These are phyloP conservation scores for Aspergillus pseudoviridinutans DNA, from an alignment of 2,329 filamentous ascomycete species.

Conservation along the genomic window DNA sequence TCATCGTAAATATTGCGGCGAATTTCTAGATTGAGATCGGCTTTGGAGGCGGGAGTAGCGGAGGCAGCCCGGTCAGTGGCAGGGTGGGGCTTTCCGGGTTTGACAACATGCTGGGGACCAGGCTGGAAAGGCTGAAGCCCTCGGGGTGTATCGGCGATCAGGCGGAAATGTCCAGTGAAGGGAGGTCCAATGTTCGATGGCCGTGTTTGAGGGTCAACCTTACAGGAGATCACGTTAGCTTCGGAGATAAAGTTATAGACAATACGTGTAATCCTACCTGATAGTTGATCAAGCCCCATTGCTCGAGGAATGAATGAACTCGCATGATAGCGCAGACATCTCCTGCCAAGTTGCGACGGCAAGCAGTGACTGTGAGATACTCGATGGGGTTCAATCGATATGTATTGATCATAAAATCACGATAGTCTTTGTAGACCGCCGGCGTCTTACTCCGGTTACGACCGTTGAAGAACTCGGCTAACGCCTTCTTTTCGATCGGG, in stretches of 20 bases:
- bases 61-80: slow-evolving; percentile 69
- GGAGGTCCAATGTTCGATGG: slow-evolving; percentile 94
- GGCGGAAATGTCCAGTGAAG: slow-evolving; percentile 95
- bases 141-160: slow-evolving; percentile 91
- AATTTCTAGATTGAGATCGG: slow-evolving; percentile 85
- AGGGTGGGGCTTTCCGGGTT: slow-evolving; percentile 57
- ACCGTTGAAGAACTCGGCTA: slow-evolving; percentile 98
- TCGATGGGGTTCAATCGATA: slow-evolving; percentile 94
- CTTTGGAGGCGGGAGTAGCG: slow-evolving; percentile 64
- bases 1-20: slow-evolving; percentile 94
- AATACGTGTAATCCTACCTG: slow-evolving; percentile 61
- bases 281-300: slow-evolving; percentile 99
- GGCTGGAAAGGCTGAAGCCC: slow-evolving; percentile 95
- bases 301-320: slow-evolving; percentile 94
- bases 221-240: slow-evolving; percentile 5
- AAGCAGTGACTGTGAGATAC: slow-evolving; percentile 95
- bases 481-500: slow-evolving; percentile 84
- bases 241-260: not conserved
- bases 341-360: slow-evolving; percentile 87
- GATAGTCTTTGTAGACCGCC: slow-evolving; percentile 96
- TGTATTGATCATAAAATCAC: slow-evolving; percentile 99
- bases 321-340: slow-evolving; percentile 99
- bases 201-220: slow-evolving; percentile 95
- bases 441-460: slow-evolving; percentile 97
- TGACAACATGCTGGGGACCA: slow-evolving; percentile 66